Evolutionary conservation across 805 yeast species (phyloP).

Genomic region (Candida ponderosae): DNA sequence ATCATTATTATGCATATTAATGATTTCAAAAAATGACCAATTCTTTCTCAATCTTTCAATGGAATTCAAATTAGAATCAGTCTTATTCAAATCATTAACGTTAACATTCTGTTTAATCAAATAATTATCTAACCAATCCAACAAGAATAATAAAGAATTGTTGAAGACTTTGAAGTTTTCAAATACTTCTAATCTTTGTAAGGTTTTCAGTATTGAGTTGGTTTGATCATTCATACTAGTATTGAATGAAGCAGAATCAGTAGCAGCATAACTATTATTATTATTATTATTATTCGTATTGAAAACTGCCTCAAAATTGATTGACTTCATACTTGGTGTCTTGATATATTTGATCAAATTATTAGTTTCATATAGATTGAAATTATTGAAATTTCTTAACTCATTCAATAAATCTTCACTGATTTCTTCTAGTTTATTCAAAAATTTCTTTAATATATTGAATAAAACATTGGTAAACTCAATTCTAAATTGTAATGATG

Average conservation of each 20-base stretch:
- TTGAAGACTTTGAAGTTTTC: constrained; percentile 30
- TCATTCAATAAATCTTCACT: constrained; percentile 16
- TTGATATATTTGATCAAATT: constrained; percentile 6
- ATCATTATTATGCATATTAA: constrained; percentile 15
- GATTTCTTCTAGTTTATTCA: constrained; percentile 15
- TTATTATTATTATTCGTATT: constrained; percentile 9
- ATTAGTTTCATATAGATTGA: constrained; percentile 13
- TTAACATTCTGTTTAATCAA: constrained; percentile 8
- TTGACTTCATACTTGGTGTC: background rate
- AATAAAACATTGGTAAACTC: constrained; percentile 17
- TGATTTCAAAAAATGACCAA: constrained; percentile 34
- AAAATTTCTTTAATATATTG: constrained; percentile 14
- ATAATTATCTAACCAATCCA: constrained; percentile 8
- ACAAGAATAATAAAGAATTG: constrained; percentile 29
- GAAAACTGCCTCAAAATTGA: constrained; percentile 1
- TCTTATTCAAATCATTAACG: constrained; percentile 13
- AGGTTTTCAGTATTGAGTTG: too few species aligned
- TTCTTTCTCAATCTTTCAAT: constrained; percentile 25
- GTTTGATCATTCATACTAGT: too few species aligned
- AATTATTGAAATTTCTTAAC: constrained; percentile 5
- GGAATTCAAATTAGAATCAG: constrained; percentile 17
- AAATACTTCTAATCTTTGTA: constrained; percentile 6
- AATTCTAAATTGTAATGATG: constrained; percentile 19
- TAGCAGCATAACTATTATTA: too few species aligned
- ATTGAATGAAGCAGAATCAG: too few species aligned